Conservation (phyloP, 768 basidiomycete species). For the Fomitopsis serialis region DNA sequence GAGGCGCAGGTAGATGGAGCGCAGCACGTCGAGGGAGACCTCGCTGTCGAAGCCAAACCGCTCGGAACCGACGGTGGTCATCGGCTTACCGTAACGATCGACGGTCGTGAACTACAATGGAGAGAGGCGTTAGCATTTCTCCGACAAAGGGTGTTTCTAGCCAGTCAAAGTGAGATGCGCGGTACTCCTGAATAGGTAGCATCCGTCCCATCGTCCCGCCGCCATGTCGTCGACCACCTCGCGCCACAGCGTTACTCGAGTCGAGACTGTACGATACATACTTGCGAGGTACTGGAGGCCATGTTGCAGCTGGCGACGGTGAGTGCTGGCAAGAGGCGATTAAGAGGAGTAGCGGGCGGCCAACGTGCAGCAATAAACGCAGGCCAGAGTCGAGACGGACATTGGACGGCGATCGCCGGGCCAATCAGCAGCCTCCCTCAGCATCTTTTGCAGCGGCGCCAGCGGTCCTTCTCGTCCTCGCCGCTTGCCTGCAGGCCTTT, state of each 20-base stretch:
- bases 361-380: too few species aligned
- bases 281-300: neutral
- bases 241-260: too few species aligned
- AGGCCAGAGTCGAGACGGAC: too few species aligned
- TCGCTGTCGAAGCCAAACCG: slow-evolving; percentile 90
- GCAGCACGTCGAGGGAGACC: slow-evolving; percentile 73
- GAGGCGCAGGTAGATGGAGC: slow-evolving; percentile 83
- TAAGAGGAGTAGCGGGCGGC: neutral
- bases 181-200: too few species aligned
- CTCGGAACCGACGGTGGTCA: slow-evolving; percentile 75
- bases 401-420: neutral
- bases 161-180: too few species aligned
- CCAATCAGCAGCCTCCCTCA: neutral
- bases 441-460: neutral
- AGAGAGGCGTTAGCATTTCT: neutral
- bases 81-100: slow-evolving; percentile 72
- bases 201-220: too few species aligned
- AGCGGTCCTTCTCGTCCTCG: neutral
- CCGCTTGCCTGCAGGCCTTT: neutral
- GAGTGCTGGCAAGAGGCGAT: neutral
- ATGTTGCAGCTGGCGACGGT: neutral
- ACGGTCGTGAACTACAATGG: slow-evolving; percentile 49
- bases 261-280: neutral
- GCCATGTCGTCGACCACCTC: too few species aligned
- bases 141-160: neutral